Base-by-base conservation (phyloP, 192 early-diverging fungal genomes). In the Podila clonocystis region DNA sequence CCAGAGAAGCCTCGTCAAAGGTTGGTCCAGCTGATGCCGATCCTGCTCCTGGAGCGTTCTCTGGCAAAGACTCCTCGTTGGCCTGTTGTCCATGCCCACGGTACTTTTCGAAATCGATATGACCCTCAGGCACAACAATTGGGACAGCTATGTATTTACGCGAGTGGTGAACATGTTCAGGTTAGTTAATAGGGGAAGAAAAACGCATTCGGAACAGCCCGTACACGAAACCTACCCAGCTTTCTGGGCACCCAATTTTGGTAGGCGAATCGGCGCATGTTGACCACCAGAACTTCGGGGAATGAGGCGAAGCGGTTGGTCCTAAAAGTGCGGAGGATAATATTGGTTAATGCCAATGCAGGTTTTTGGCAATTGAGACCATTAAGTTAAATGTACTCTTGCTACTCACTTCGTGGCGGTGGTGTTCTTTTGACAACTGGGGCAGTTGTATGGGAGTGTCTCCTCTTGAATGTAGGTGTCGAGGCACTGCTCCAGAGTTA, bases 171-270 rank as follows among this genome's bases (percentile, higher is more conserved):
- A 45, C 29, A 34, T 29, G 49, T 50, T 63, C 19, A 60, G 31
- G 9, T 11, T 30, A 50, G 17, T 34, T 1, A 9, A 41, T 20
- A 36, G n/a, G n/a, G 34, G n/a, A 28, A 45, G 26, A 69, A 57
- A 55, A 57, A 55, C 26, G 13, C 15, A 59, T 12, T 29, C 2
- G 15, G 36, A 61, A 41, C n/a, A 58, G 12, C 36, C 8, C 13
- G 11, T 1, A 45, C 41, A 45, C 13, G 17, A 45, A 45, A 45
- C 69, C 67, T 80, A 91, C 89, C 74, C 41, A 91, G 73, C 67
- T 92, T 91, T 66, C 82, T 87, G 62, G 89, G 96, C 70, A 94
- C 97, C 94, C 91, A 97, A 86, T 91, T 93, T 73, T 90, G 94
- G 73, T 87, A 87, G 68, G 88, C 91, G 82, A 92, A 96, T 69